Evolutionary conservation across 1,284 basidiomycete genomes (phyloP), one percentile per base, ranked within the genome.

Genomic region (Apiotrichum sp.): DNA sequence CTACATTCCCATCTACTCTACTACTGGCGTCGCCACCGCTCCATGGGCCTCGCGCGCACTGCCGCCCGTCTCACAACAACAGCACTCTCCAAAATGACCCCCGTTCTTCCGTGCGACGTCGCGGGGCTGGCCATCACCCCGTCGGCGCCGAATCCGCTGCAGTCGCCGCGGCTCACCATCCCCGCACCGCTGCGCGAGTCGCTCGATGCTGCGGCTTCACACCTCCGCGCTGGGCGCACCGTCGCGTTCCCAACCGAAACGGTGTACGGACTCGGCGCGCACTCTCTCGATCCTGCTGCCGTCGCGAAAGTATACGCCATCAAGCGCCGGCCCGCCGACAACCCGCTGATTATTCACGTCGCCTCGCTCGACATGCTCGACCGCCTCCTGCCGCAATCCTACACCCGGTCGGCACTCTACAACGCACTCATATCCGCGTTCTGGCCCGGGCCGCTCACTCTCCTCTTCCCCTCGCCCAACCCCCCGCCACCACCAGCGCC

Each of bases 181-280:
- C 65, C 44, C 2, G 45, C 63, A 1, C 38, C 56, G 0, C 58
- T 71, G 32, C 52, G 54, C 10, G 42, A 57, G 0, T 61, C 73
- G 41, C 66, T 77, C 29, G 52, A 65, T 9, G 57, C 50, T 0
- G 74, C 74, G 3, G 66, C 74, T 1, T 36, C 38, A 1, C 73
- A 75, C 45, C 64, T 77, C 4, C 68, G 65, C 33, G 60, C 62
- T 2, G 65, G 66, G 4, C 62, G 65, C 11, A 73, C 73, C 0
- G 89, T 98, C 42, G 93, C 87, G 0, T 92, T 98, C 68, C 95
- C 96, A 0, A 98, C 96, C 34, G 96, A 99, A 77, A 98, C 96
- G 0, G 96, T 99, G 29, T 98, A 98, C 73, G 96, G 96, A 1
- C 84, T 99, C 4, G 96, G 90, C 29, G 96, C 91, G 0, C 80